Conservation (phyloP, 768 basidiomycete genomes). For the Auricularia sp. region DNA sequence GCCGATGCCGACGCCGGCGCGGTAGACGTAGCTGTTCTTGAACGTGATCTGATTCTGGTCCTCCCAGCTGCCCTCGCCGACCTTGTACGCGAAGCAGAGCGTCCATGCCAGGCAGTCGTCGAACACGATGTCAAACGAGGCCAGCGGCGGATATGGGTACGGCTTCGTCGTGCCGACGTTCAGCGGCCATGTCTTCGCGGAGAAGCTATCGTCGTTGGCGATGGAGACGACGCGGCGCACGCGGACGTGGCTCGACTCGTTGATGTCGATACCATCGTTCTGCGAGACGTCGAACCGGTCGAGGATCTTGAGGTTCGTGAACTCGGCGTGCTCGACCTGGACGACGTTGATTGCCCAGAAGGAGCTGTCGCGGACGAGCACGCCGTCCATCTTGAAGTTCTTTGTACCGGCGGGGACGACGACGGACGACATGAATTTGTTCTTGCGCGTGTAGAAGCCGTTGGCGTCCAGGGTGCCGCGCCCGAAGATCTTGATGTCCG, state of each 20-base stretch:
- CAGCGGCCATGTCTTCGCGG: neutral
- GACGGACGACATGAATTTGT: neutral
- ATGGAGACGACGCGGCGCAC: neutral
- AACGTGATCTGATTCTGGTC: neutral
- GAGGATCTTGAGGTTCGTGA: neutral
- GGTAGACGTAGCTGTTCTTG: neutral
- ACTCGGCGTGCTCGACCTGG: neutral
- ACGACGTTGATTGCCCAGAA: neutral
- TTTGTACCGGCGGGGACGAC: neutral
- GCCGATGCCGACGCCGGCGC: neutral
- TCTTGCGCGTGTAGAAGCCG: neutral
- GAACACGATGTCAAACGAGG: neutral
- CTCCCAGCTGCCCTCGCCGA: neutral
- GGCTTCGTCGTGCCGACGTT: neutral
- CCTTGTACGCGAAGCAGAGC: neutral
- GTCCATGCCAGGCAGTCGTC: neutral
- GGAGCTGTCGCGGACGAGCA: neutral
- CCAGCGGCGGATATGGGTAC: neutral
- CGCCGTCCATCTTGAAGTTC: neutral
- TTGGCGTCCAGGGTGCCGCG: neutral
- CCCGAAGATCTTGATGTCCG: neutral
- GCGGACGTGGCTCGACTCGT: neutral
- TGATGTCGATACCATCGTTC: neutral
- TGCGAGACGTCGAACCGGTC: neutral
- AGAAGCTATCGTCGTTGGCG: neutral